phyloP scores from a whole-genome alignment of 2,329 filamentous ascomycete genomes.

The Tympanopsis confertula region DNA sequence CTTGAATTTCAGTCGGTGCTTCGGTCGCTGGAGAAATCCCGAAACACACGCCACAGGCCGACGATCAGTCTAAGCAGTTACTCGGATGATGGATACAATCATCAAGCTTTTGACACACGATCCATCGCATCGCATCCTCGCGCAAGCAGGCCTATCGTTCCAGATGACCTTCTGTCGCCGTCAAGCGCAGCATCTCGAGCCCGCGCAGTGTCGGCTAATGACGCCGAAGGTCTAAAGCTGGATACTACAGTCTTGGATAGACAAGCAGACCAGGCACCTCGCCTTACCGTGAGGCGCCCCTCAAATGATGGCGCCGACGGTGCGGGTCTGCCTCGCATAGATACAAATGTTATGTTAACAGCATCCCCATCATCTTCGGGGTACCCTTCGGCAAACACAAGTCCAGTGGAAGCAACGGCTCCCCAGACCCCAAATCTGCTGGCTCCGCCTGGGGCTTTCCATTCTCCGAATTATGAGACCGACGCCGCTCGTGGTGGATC shows the following conservation, averaged over 20 bases:
- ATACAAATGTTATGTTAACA: background rate
- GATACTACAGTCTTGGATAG: slow-evolving; percentile 20
- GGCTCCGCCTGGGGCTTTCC: background rate
- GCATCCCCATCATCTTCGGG: background rate
- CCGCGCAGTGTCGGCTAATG: slow-evolving; percentile 46
- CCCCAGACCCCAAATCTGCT: background rate
- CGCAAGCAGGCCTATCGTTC: slow-evolving; percentile 2
- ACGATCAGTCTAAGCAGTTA: slow-evolving; percentile 43
- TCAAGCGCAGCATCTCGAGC: slow-evolving; percentile 10
- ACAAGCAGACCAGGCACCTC: background rate
- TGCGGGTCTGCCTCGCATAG: background rate
- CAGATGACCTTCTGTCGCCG: background rate
- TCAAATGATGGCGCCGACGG: background rate
- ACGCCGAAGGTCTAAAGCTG: slow-evolving; percentile 31
- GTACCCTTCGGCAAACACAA: background rate
- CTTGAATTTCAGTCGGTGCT: slow-evolving; percentile 87
- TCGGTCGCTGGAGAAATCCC: slow-evolving; percentile 72
- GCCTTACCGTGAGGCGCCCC: background rate
- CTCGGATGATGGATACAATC: slow-evolving; percentile 32
- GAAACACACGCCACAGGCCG: slow-evolving; percentile 60
- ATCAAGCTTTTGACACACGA: slow-evolving; percentile 31
- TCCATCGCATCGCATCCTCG: slow-evolving; percentile 31
- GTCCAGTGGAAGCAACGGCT: background rate
- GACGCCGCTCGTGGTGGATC: background rate
- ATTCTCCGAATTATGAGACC: background rate